Percentiles rank a stretch among this genome's conserved stretches.
phyloP scores from a whole-genome alignment of 345 rosid genomes.

The Brassica cretica region DNA sequence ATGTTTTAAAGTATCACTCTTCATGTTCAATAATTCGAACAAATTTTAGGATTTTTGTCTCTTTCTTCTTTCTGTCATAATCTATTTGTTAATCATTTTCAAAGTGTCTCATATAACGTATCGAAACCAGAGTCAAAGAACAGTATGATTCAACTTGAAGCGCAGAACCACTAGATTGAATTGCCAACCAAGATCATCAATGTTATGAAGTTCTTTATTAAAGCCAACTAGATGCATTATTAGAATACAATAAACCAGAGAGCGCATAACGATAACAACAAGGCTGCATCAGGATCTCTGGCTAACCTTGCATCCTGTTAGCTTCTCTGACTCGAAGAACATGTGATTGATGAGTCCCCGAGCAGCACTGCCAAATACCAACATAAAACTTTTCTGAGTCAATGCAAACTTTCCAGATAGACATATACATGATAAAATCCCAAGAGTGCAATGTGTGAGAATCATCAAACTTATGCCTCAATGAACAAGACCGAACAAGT shows the following conservation, averaged over 20 bases:
- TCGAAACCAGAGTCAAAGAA: not conserved
- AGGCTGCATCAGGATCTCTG: conserved; percentile 40
- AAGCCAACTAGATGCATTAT: conserved; percentile 18
- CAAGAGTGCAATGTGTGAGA: not conserved
- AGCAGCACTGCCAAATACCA: conserved; percentile 72
- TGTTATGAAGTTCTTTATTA: conserved; percentile 2
- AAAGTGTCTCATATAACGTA: not conserved
- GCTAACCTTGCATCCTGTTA: conserved; percentile 80
- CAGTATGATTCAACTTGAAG: not conserved
- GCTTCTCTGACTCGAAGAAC: conserved; percentile 73
- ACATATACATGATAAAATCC: not conserved
- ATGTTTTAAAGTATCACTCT: not conserved
- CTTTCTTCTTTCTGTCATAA: not conserved
- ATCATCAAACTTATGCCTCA: no score
- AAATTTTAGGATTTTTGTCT: not conserved
- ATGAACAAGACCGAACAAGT: conserved; percentile 13
- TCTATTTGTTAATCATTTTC: not conserved
- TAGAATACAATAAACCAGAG: conserved; percentile 29
- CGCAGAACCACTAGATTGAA: conserved; percentile 18
- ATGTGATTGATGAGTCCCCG: conserved; percentile 96
- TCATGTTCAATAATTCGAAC: not conserved
- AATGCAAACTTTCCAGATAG: conserved; percentile 7
- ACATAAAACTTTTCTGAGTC: not conserved
- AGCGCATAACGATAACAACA: conserved; percentile 1
- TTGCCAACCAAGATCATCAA: conserved; percentile 13